These are phyloP conservation scores for Pseudogymnoascus sp. DNA, from an alignment of 2,329 filamentous ascomycete species.

Conservation along the genomic window DNA sequence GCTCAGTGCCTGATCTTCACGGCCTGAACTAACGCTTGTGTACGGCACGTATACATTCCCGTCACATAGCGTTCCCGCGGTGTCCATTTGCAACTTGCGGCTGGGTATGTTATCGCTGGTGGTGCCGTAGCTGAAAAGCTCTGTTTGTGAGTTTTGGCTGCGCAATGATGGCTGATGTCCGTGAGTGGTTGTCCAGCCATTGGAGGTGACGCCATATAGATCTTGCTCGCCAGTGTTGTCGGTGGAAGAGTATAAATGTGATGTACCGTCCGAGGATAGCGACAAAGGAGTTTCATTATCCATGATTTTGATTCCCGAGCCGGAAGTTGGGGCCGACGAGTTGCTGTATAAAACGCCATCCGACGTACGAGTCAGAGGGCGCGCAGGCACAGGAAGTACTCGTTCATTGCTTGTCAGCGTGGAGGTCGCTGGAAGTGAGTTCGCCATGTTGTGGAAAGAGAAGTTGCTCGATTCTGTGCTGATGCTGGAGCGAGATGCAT, in stretches of 20 bases:
- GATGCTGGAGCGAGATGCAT: conserved; percentile 17
- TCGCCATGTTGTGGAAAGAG: conserved; percentile 12
- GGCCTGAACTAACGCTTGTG: neutral
- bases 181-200: neutral
- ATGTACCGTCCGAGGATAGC: conserved; percentile 26
- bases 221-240: neutral
- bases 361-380: neutral
- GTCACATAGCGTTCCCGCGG: neutral
- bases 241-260: conserved; percentile 25
- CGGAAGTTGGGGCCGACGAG: neutral
- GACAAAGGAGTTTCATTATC: neutral
- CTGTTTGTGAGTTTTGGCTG: neutral
- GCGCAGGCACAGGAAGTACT: conserved; percentile 18
- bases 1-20: neutral
- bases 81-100: neutral
- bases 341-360: neutral
- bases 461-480: conserved; percentile 18
- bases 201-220: neutral
- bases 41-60: neutral
- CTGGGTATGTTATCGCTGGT: neutral
- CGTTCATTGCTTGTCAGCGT: conserved; percentile 19
- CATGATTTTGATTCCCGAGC: neutral
- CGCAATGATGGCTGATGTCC: neutral
- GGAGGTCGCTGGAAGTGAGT: conserved; percentile 16
- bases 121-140: neutral